Base-by-base conservation (phyloP, 2,329 filamentous ascomycete species). In the Xylaria sp. region DNA sequence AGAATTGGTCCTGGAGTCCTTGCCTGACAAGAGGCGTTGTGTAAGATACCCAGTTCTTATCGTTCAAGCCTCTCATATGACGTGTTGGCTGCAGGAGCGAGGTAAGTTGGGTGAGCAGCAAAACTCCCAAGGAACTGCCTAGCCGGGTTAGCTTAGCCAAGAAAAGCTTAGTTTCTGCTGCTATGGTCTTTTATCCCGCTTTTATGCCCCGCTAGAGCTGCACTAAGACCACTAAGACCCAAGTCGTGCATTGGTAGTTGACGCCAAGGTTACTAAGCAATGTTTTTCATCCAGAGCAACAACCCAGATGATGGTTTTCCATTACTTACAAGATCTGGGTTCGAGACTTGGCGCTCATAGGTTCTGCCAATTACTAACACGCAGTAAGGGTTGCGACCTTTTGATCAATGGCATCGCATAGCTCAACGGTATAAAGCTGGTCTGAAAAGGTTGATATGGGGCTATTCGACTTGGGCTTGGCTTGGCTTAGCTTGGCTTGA, bases 41-140 rank as follows among this genome's bases (percentile, higher is more conserved):
- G n/a, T 36, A 36, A 20, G 31, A 38, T 17, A 38, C 9, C 31
- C 31, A 4, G 51, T 56, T 36, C 53, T n/a, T 11, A 13, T 38
- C 31, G 17, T 23, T 67, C 49, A 44, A 59, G 53, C 53, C 51
- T 51, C 44, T 33, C 17, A 28, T 13, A 65, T 67, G 65, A 65
- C 65, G 65, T 67, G 61, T 33, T 65, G 33, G 56, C 11, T 46
- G 61, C 61, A 57, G n/a, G 33, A 51, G 42, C 20, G 31, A 42
- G 59, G 46, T 33, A 58, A 58, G 26, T 36, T 26, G 53, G 54
- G 31, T n/a, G 31, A 23, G 17, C 31, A 42, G 44, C 31, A 48
- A 13, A 20, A 4, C 36, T 44, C 17, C 59, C 31, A 57, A 23
- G 6, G 23, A 49, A 46, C 40, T 53, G 57, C 49, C 66, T 61